phyloP scores from a whole-genome alignment of 345 rosid species.

The Tarenaya hassleriana region DNA sequence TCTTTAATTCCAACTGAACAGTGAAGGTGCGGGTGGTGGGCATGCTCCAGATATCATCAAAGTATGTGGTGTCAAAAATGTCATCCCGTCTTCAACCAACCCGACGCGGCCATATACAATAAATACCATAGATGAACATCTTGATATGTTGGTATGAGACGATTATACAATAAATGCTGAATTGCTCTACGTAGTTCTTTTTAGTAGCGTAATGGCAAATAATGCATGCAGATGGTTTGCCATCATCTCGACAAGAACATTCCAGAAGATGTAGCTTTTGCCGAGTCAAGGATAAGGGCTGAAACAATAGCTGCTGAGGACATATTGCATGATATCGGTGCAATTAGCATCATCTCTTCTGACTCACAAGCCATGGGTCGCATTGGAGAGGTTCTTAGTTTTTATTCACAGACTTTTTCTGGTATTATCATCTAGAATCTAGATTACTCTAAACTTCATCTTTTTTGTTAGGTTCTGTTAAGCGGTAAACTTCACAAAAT shows the following conservation, averaged over 20 bases:
- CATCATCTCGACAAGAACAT: conserved; percentile 92
- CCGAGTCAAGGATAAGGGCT: conserved; percentile 90
- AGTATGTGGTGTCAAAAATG: conserved; percentile 89
- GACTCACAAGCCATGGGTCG: conserved; percentile 99
- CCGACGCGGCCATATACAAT: conserved; percentile 86
- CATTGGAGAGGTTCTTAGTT: conserved; percentile 88
- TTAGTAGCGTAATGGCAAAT: conserved; percentile 11
- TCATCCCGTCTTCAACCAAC: conserved; percentile 90
- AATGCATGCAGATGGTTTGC: conserved; percentile 77
- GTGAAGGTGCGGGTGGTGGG: conserved; percentile 99
- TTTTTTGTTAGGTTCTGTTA: conserved; percentile 13
- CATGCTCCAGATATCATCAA: conserved; percentile 99
- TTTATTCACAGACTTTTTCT: conserved; percentile 1
- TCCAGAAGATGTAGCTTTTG: conserved; percentile 97
- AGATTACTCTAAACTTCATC: conserved; percentile 2
- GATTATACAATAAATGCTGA: conserved; percentile 1
- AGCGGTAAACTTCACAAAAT: neutral
- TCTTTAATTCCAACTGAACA: conserved; percentile 32
- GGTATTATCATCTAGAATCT: neutral
- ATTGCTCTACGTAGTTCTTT: conserved; percentile 15
- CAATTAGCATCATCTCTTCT: conserved; percentile 90
- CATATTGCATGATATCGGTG: conserved; percentile 95
- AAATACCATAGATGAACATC: conserved; percentile 92
- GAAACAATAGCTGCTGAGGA: conserved; percentile 99
- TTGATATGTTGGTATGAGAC: conserved; percentile 88